Conservation (phyloP, 2,329 filamentous ascomycete genomes). For the Rutstroemia sp. region DNA sequence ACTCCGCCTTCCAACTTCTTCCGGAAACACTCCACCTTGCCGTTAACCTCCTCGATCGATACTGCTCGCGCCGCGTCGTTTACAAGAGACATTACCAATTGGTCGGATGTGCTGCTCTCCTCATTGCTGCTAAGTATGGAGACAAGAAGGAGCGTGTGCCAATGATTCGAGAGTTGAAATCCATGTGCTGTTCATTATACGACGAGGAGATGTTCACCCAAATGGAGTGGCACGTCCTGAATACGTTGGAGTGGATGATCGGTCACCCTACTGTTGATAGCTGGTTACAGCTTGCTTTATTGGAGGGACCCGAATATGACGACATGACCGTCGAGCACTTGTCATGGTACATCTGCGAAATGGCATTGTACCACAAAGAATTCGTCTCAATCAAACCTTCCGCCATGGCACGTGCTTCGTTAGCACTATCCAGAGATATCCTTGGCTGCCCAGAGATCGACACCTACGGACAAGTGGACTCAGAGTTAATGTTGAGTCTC, state of each 20-base stretch:
- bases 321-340: constrained; percentile 90
- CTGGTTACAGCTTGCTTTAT: constrained; percentile 81
- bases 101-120: constrained; percentile 88
- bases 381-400: constrained; percentile 92
- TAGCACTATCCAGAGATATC: constrained; percentile 81
- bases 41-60: constrained; percentile 92
- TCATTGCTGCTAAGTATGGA: constrained; percentile 97
- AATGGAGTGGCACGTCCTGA: constrained; percentile 99
- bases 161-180: constrained; percentile 92
- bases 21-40: constrained; percentile 95
- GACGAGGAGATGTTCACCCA: constrained; percentile 99
- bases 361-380: constrained; percentile 91
- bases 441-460: constrained; percentile 72
- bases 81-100: constrained; percentile 99
- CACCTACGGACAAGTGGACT: constrained; percentile 61
- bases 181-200: constrained; percentile 98
- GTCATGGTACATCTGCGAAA: constrained; percentile 89
- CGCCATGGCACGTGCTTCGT: constrained; percentile 78
- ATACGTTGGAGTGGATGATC: constrained; percentile 93
- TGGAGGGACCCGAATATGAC: constrained; percentile 60
- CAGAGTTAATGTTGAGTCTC: constrained; percentile 49
- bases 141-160: constrained; percentile 99
- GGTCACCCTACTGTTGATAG: constrained; percentile 94
- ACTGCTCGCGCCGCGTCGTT: constrained; percentile 94
- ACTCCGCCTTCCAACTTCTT: constrained; percentile 86